Evolutionary conservation across 129 eudicot genomes (phyloP).

Genomic region (Sambucus nigra): DNA sequence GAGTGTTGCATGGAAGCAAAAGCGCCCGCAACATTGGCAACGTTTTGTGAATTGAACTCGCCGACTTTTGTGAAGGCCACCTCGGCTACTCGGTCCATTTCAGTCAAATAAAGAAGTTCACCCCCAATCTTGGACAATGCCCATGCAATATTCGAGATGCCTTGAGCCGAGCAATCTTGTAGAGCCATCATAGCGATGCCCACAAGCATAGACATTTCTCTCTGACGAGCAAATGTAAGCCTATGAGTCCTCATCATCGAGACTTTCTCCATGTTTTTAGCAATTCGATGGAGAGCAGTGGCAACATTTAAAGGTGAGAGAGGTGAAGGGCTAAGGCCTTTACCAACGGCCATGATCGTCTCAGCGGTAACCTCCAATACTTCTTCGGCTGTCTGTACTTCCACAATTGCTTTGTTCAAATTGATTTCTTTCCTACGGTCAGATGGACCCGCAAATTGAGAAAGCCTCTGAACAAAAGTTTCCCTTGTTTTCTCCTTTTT

Average conservation of each 20-base stretch:
- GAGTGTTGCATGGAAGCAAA: conserved; percentile 95
- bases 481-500: conserved; percentile 48
- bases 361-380: conserved; percentile 64
- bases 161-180: conserved; percentile 89
- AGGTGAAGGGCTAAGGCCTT: conserved; percentile 95
- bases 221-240: conserved; percentile 71
- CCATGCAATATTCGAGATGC: conserved; percentile 92
- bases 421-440: conserved; percentile 63
- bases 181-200: conserved; percentile 86
- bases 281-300: conserved; percentile 84
- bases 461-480: conserved; percentile 59
- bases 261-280: conserved; percentile 95
- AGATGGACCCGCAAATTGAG: conserved; percentile 64
- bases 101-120: conserved; percentile 79
- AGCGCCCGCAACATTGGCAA: conserved; percentile 87
- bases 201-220: conserved; percentile 92
- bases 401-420: conserved; percentile 62
- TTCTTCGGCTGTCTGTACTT: conserved; percentile 77
- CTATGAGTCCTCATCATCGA: conserved; percentile 60
- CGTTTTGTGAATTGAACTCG: conserved; percentile 80
- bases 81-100: conserved; percentile 95
- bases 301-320: conserved; percentile 83
- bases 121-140: conserved; percentile 96
- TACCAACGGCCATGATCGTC: conserved; percentile 60
- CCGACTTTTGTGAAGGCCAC: conserved; percentile 60